Percentiles rank a stretch among this genome's conserved stretches.
These are phyloP conservation scores for Phytophthora litchii DNA, from an alignment of 352 stramenopile species.

Conservation along the genomic window DNA sequence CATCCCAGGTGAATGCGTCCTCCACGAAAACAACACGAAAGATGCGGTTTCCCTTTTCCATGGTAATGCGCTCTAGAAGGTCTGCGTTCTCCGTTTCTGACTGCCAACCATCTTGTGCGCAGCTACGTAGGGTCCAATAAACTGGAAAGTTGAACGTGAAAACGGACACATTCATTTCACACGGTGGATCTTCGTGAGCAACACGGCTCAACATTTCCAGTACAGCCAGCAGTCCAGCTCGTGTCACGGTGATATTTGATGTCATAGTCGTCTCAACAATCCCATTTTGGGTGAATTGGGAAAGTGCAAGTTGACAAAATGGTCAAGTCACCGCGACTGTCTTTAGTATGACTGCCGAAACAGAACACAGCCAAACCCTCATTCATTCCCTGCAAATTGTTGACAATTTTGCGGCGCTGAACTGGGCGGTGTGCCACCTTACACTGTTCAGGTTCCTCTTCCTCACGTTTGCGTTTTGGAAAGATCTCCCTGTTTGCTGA, in stretches of 20 bases:
- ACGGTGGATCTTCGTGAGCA: neutral
- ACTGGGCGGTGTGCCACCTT: neutral
- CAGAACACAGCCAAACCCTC: too few species aligned
- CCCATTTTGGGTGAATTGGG: neutral
- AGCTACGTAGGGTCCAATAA: neutral
- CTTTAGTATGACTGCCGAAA: too few species aligned
- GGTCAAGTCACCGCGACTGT: too few species aligned
- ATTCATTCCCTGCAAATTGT: constrained; percentile 40
- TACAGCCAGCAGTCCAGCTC: neutral
- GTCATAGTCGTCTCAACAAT: too few species aligned
- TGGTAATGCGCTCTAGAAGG: neutral
- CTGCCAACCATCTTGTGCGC: neutral
- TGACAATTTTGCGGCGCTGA: constrained; percentile 19
- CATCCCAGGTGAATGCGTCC: too few species aligned
- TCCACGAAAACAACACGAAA: too few species aligned
- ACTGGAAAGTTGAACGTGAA: constrained; percentile 1
- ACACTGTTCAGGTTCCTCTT: neutral
- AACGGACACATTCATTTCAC: neutral
- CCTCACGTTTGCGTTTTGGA: constrained; percentile 21
- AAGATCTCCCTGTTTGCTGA: neutral
- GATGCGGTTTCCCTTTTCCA: neutral
- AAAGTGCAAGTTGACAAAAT: too few species aligned
- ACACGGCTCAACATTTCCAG: neutral
- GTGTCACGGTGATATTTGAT: neutral
- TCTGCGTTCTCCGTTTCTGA: neutral